These are phyloP conservation scores for Thuidium tamariscinum DNA, from an alignment of 225 moss, liverwort and hornwort species.

Conservation along the genomic window DNA sequence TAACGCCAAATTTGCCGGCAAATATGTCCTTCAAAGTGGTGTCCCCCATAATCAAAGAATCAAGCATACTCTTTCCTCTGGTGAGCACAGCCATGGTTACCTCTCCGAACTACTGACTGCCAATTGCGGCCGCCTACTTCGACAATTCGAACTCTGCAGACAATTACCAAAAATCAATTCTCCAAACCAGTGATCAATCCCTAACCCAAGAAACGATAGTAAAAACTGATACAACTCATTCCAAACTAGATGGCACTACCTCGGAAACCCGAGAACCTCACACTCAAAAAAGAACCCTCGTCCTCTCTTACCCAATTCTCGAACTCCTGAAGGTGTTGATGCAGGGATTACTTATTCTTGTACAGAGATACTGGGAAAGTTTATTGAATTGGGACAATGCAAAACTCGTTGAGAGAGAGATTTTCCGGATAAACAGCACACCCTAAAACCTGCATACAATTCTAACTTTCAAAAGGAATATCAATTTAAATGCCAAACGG, in stretches of 20 bases:
- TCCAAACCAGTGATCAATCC: neutral
- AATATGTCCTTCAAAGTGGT: conserved; percentile 61
- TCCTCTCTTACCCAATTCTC: neutral
- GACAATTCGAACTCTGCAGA: neutral
- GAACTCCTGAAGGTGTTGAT: neutral
- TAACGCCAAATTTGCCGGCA: conserved; percentile 26
- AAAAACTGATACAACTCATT: neutral
- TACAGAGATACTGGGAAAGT: neutral
- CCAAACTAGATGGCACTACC: neutral
- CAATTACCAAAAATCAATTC: neutral
- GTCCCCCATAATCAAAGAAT: conserved; percentile 63
- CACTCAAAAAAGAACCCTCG: neutral
- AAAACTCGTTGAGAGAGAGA: neutral
- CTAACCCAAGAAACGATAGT: neutral
- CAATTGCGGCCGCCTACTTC: neutral
- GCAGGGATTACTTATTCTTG: neutral
- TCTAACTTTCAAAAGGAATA: neutral
- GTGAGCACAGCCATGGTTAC: conserved; percentile 40
- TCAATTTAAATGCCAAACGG: neutral
- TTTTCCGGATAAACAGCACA: no score
- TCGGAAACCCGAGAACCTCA: neutral
- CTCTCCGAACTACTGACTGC: neutral
- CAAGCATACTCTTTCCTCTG: conserved; percentile 58
- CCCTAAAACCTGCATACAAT: neutral
- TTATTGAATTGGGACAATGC: neutral